Percentiles rank a stretch among this genome's conserved stretches.
Evolutionary conservation across 805 yeast species (phyloP).

Genomic region (Lachancea meyersii): DNA sequence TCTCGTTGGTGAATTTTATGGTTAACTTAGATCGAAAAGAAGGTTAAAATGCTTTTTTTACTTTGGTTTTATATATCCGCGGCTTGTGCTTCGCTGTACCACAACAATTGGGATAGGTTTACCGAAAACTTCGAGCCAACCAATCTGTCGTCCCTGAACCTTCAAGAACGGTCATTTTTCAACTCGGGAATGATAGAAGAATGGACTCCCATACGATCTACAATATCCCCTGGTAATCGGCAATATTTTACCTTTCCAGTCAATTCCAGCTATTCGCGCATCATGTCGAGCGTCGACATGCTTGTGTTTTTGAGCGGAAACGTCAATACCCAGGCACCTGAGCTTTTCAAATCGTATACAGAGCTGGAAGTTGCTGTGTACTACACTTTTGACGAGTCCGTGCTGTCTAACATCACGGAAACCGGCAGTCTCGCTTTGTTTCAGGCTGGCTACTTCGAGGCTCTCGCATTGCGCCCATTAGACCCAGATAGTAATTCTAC

Average conservation of each 20-base stretch:
- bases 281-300: constrained; percentile 19
- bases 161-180: constrained; percentile 6
- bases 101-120: neutral
- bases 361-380: constrained; percentile 17
- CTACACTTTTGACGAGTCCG: constrained; percentile 26
- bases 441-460: constrained; percentile 27
- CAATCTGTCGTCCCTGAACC: neutral
- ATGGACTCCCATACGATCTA: constrained; percentile 32
- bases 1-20: too few species aligned
- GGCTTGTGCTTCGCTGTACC: neutral
- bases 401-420: constrained; percentile 13
- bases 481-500: constrained; percentile 11
- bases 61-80: neutral
- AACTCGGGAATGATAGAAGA: constrained; percentile 28
- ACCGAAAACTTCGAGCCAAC: neutral
- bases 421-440: constrained; percentile 15
- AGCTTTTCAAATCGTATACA: constrained; percentile 7
- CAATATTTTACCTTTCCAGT: constrained; percentile 23
- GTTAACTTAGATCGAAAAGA: neutral
- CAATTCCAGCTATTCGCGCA: constrained; percentile 13
- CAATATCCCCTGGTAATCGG: constrained; percentile 21
- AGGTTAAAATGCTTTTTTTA: neutral
- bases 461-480: constrained; percentile 26
- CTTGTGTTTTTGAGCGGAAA: constrained; percentile 34
- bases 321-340: constrained; percentile 27